Percentiles rank a stretch among this genome's conserved stretches.
Evolutionary conservation across 176 grass and related monocot species (phyloP).

Genomic region (Zea luxurians): DNA sequence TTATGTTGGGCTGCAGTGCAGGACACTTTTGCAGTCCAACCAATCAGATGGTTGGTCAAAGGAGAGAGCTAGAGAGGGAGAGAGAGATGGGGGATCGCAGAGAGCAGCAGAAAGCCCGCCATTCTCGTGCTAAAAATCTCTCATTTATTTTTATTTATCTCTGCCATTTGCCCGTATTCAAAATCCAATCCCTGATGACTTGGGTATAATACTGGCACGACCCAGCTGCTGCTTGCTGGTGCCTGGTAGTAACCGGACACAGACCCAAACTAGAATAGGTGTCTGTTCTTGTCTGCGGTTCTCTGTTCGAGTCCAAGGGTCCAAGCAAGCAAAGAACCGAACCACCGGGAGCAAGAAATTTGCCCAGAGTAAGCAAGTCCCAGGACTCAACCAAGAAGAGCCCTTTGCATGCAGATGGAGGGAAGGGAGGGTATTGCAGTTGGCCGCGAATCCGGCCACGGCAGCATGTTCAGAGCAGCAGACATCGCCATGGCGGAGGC

Average conservation of each 20-base stretch:
- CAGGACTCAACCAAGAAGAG: slow-evolving; percentile 5
- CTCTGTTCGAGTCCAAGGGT: slow-evolving; percentile 1
- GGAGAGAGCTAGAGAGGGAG: slow-evolving; percentile 23
- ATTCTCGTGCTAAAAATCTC: slow-evolving; percentile 16
- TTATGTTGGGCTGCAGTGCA: not conserved
- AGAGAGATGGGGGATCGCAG: no score
- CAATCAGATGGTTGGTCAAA: slow-evolving; percentile 56
- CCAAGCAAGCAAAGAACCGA: not conserved
- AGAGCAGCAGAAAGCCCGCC: slow-evolving; percentile 20
- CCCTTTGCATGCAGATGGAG: slow-evolving; percentile 39
- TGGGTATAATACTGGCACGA: slow-evolving; percentile 30
- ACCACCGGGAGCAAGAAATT: slow-evolving; percentile 19
- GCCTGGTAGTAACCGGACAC: slow-evolving; percentile 43
- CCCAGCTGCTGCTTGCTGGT: slow-evolving; percentile 17
- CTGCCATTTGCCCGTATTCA: slow-evolving; percentile 5
- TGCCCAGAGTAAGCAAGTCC: not conserved
- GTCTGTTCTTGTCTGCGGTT: slow-evolving; percentile 38
- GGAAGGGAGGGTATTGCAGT: slow-evolving; percentile 48
- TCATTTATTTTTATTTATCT: not conserved
- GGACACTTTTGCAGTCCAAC: slow-evolving; percentile 58
- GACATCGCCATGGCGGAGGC: slow-evolving; percentile 31
- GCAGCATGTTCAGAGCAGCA: slow-evolving; percentile 36
- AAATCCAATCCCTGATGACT: slow-evolving; percentile 19
- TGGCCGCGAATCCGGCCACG: slow-evolving; percentile 33
- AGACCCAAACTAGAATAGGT: slow-evolving; percentile 34